Percentiles rank a stretch among this genome's conserved stretches.
Evolutionary conservation across 2,329 filamentous ascomycete species (phyloP).

Genomic region (Sordariomycetes sp.): DNA sequence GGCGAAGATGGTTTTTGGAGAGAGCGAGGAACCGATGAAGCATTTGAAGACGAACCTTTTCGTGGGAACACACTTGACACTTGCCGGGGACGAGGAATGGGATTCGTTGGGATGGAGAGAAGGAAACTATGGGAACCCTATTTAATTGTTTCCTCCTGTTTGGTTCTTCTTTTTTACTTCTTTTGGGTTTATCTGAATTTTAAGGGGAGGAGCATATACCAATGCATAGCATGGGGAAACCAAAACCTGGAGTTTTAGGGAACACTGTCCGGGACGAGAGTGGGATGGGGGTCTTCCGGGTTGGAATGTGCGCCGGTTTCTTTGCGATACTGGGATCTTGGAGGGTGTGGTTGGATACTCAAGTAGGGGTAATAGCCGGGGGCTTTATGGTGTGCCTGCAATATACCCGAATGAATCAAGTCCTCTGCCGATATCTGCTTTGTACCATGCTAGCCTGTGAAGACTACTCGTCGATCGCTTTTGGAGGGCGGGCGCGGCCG

Average conservation of each 20-base stretch:
- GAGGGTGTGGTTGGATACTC: background rate
- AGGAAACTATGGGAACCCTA: constrained; percentile 6
- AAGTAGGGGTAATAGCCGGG: background rate
- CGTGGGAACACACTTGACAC: background rate
- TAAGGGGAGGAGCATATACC: background rate
- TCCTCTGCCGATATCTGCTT: background rate
- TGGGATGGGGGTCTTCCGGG: background rate
- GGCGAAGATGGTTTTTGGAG: constrained; percentile 1
- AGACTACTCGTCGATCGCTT: background rate
- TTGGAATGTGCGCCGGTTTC: background rate
- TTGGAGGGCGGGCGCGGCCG: too few species aligned
- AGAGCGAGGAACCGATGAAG: background rate
- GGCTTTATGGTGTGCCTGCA: background rate
- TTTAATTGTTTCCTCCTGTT: constrained; percentile 6
- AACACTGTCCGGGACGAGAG: background rate
- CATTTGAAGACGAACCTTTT: constrained; percentile 1
- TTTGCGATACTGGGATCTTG: background rate
- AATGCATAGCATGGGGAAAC: constrained; percentile 5
- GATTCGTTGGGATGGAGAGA: background rate
- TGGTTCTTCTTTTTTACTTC: constrained; percentile 2
- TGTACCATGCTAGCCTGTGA: background rate
- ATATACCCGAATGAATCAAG: background rate
- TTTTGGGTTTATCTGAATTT: background rate
- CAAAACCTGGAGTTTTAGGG: background rate
- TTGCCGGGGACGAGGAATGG: background rate